These are phyloP conservation scores for Truncatella angustata DNA, from an alignment of 2,329 filamentous ascomycete species.

Conservation along the genomic window DNA sequence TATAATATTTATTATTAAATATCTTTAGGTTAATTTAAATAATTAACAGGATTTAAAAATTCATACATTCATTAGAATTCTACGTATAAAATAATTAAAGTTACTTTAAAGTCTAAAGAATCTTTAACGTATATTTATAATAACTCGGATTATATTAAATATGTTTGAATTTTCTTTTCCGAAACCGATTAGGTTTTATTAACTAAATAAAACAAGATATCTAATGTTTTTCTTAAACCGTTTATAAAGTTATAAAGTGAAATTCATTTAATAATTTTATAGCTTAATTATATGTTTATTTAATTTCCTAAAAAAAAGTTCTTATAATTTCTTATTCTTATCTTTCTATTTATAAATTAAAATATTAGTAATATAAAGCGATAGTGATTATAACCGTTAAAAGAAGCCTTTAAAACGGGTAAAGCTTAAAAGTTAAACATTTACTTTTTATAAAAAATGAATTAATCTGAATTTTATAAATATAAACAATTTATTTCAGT, in stretches of 20 bases:
- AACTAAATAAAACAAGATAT: neutral
- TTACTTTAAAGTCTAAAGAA: neutral
- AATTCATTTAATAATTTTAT: neutral
- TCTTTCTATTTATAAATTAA: neutral
- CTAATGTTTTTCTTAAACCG: neutral
- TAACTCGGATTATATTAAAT: neutral
- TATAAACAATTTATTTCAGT: neutral
- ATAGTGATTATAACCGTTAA: neutral
- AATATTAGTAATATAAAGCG: neutral
- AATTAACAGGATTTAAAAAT: neutral
- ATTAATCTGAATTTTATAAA: neutral
- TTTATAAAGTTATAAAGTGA: neutral
- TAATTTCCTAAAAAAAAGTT: neutral
- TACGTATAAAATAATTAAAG: constrained; percentile 3
- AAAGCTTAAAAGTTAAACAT: neutral
- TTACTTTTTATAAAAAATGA: neutral
- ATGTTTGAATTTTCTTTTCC: neutral
- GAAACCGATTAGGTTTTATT: neutral
- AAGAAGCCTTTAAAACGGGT: neutral
- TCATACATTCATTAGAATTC: neutral
- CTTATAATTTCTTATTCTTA: neutral
- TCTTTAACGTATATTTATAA: neutral
- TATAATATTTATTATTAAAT: no score
- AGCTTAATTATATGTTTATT: neutral
- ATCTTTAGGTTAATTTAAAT: no score